Evolutionary conservation across 2,329 filamentous ascomycete species (phyloP).

Genomic region (Mollisiaceae sp.): DNA sequence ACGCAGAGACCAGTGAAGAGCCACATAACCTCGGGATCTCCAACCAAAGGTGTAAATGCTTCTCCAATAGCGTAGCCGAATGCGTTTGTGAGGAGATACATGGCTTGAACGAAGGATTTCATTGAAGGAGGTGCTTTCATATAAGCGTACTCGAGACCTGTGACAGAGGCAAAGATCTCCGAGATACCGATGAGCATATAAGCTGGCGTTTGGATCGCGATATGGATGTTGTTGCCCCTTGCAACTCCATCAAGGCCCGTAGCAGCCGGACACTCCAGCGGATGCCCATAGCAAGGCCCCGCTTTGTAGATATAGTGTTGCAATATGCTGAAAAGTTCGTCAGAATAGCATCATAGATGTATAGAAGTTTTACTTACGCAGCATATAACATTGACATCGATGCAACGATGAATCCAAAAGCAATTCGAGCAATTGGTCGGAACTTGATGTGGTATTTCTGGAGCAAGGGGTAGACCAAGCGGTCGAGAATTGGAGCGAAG

Average conservation of each 20-base stretch:
- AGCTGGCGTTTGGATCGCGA: conserved; percentile 53
- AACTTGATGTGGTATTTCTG: conserved; percentile 59
- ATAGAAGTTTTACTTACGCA: conserved; percentile 33
- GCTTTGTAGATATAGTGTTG: conserved; percentile 64
- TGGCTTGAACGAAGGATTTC: conserved; percentile 74
- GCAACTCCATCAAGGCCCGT: conserved; percentile 36
- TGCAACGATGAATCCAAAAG: conserved; percentile 65
- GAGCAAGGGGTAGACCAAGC: conserved; percentile 63
- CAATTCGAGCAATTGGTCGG: conserved; percentile 61
- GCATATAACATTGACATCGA: conserved; percentile 60
- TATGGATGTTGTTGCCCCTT: conserved; percentile 57
- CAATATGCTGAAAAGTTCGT: conserved; percentile 45
- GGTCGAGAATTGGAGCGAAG: conserved; percentile 56
- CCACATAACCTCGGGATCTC: conserved; percentile 50
- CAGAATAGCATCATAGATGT: background rate
- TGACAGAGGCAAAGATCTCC: conserved; percentile 62
- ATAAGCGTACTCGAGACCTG: conserved; percentile 76
- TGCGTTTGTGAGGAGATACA: conserved; percentile 71
- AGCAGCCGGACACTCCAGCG: conserved; percentile 37
- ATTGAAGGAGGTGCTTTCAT: conserved; percentile 80
- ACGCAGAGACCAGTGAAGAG: conserved; percentile 38
- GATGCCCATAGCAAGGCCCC: conserved; percentile 60
- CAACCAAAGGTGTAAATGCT: conserved; percentile 49
- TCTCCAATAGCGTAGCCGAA: conserved; percentile 57
- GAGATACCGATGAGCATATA: conserved; percentile 58